Base-by-base conservation (phyloP, 331 rosid genomes). In the Prunus yedoensis region DNA sequence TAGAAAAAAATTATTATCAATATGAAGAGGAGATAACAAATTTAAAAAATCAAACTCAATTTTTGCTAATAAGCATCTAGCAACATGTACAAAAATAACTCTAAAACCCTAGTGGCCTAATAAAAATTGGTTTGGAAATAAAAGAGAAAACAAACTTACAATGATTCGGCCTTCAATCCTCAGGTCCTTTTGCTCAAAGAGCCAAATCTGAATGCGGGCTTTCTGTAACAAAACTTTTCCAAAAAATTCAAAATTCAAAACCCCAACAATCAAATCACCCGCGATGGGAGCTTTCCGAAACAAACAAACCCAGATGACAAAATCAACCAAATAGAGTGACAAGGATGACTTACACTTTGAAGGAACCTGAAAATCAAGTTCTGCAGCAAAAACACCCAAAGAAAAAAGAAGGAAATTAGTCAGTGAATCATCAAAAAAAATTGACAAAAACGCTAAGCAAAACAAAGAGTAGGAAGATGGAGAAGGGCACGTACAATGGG, bases 181-280 rank as follows among this genome's bases (percentile, higher is more conserved):
- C 56, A 81, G 76, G 83, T 91, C 97, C 53, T 89, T 89, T 51
- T 91, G 97, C 88, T 89, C 97, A 74, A 87, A 89, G 23, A 89
- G 91, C 97, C 94, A 91, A 81, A 91, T 86, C 86, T 91, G 97
- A 81, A 91, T 87, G 18, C 97, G 90, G 10, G 92, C 92, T 87
- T 91, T 89, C 94, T 91, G 88, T 2, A 68, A 54, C 3, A 18
- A n/a, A 58, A 72, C 57, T 47, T 13, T 47, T 38, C 20, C 30
- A 7, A 43, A 23, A 54, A 41, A 35, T 15, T 16, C 10, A 68
- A 59, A 15, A 38, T 38, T 50, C 38, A 28, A 73, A 50, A 15
- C 1, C 51, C 20, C 17, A 5, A 15, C 2, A 27, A 5, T 3
- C 0, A 28, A 5, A 35, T 38, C 2, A 28, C 25, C 65, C 51